Evolutionary conservation across 495 filamentous ascomycete genomes (phyloP).

Genomic region (Melanomma pulvis-pyrius): DNA sequence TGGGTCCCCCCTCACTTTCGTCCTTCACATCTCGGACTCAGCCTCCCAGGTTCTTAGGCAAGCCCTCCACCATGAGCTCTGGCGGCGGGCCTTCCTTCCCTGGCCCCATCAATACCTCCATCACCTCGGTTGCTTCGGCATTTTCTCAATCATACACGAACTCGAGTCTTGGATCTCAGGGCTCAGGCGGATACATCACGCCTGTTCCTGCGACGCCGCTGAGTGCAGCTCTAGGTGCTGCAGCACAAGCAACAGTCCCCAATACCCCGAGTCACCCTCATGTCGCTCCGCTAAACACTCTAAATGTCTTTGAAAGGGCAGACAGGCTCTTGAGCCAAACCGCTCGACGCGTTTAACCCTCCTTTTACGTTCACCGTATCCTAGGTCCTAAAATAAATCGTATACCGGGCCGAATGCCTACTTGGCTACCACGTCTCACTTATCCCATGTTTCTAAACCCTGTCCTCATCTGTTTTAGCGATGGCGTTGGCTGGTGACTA

Average conservation of each 20-base stretch:
- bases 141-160: constrained; percentile 32
- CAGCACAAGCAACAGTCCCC: constrained; percentile 85
- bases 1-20: constrained; percentile 17
- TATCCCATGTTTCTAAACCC: not conserved
- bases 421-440: too few species aligned
- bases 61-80: not conserved
- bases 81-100: constrained; percentile 16
- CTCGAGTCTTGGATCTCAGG: constrained; percentile 38
- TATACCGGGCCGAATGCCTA: not conserved
- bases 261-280: constrained; percentile 59
- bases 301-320: constrained; percentile 47
- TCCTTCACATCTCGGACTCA: constrained; percentile 28
- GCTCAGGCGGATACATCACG: constrained; percentile 46
- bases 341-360: constrained; percentile 13
- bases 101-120: constrained; percentile 37
- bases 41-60: constrained; percentile 25
- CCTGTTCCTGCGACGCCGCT: constrained; percentile 68
- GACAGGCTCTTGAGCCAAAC: constrained; percentile 27
- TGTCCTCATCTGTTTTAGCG: constrained; percentile 10
- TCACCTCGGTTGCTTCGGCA: constrained; percentile 22
- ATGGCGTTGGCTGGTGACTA: constrained; percentile 8
- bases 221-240: constrained; percentile 83
- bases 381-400: not conserved
- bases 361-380: not conserved
- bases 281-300: not conserved